Conservation (phyloP, 495 filamentous ascomycete genomes). For the Hypoxylon fuscum region DNA sequence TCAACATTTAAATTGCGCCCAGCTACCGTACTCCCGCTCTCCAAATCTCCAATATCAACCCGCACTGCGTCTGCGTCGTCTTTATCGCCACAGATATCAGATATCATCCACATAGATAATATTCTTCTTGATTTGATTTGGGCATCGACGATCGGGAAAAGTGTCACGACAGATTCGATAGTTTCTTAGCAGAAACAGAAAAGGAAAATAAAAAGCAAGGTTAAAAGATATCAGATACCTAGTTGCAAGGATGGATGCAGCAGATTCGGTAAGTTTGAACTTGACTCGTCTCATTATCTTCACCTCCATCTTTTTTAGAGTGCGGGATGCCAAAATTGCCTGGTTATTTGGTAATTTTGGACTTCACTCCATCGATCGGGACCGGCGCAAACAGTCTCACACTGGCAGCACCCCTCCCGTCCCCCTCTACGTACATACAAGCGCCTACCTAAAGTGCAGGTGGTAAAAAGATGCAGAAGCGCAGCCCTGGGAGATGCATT, state of each 20-base stretch:
- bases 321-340: constrained; percentile 7
- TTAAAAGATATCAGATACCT: constrained; percentile 7
- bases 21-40: background rate
- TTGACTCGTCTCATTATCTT: constrained; percentile 47
- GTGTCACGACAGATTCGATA: constrained; percentile 14
- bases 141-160: constrained; percentile 15
- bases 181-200: constrained; percentile 11
- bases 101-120: too few species aligned
- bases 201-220: constrained; percentile 10
- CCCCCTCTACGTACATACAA: too few species aligned
- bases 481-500: too few species aligned
- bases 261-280: constrained; percentile 62
- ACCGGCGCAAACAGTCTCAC: constrained; percentile 2
- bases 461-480: background rate
- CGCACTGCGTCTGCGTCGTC: background rate
- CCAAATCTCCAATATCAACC: constrained; percentile 19
- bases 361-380: constrained; percentile 24
- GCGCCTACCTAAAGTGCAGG: background rate
- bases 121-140: too few species aligned
- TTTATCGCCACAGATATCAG: constrained; percentile 31
- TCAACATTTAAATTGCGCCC: constrained; percentile 3
- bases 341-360: constrained; percentile 21
- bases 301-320: constrained; percentile 1
- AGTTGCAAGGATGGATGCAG: constrained; percentile 26
- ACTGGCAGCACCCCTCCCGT: constrained; percentile 43